Evolutionary conservation across 352 stramenopile genomes (phyloP).

Genomic region (Phytophthora brassicae): DNA sequence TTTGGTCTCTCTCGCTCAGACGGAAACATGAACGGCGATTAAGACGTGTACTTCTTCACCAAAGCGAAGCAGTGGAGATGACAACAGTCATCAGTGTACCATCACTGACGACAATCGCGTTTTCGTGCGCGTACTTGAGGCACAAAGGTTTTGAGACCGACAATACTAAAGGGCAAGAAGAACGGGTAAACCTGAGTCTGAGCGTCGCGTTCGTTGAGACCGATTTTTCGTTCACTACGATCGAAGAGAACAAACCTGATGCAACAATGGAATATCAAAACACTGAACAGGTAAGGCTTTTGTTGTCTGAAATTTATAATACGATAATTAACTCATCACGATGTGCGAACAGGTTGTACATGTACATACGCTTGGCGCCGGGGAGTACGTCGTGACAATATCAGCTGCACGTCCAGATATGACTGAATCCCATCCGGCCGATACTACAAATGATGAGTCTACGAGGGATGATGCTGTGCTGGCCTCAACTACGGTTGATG

Average conservation of each 20-base stretch:
- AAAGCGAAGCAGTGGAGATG: constrained; percentile 2
- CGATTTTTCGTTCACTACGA: constrained; percentile 27
- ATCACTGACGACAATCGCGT: constrained; percentile 17
- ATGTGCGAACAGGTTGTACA: constrained; percentile 21
- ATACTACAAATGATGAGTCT: background rate
- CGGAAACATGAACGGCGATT: constrained; percentile 17
- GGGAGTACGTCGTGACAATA: constrained; percentile 48
- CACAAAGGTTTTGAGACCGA: background rate
- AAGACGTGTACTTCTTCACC: constrained; percentile 12
- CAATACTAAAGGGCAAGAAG: background rate
- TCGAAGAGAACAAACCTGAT: background rate
- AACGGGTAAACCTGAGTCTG: constrained; percentile 10
- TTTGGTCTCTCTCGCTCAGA: constrained; percentile 30
- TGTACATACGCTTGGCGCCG: constrained; percentile 33
- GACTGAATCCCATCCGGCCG: constrained; percentile 4
- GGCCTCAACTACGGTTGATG: constrained; percentile 16
- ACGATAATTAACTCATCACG: background rate
- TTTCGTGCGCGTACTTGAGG: constrained; percentile 12
- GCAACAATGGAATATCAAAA: background rate
- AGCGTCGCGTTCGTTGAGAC: constrained; percentile 22
- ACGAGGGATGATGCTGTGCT: background rate
- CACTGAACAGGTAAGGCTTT: constrained; percentile 11
- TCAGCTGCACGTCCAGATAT: constrained; percentile 5
- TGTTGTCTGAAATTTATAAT: background rate
- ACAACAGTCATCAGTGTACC: constrained; percentile 24